Conservation (phyloP, 176 grass and related monocot species). For the Aegilops speltoides region DNA sequence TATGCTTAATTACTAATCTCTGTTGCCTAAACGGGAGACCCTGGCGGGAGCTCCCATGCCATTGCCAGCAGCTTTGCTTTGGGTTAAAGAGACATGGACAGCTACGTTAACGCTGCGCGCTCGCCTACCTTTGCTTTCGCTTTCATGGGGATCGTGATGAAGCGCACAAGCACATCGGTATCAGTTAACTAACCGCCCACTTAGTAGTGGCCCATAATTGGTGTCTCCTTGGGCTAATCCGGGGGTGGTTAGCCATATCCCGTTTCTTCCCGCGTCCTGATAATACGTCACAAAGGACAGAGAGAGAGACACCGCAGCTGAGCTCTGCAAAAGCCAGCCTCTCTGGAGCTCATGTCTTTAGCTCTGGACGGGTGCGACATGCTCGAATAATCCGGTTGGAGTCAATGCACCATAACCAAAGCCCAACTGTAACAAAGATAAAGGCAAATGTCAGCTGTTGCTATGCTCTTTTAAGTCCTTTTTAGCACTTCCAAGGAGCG, state of each 20-base stretch:
- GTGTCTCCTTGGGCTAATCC: conserved; percentile 15
- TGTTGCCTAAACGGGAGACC: conserved; percentile 29
- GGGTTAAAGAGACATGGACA: conserved; percentile 37
- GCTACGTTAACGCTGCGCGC: not conserved
- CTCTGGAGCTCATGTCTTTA: conserved; percentile 1
- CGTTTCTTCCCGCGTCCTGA: not conserved
- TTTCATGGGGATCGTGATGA: conserved; percentile 56
- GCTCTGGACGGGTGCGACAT: not conserved
- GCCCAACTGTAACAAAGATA: conserved; percentile 1
- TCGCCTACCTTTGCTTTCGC: conserved; percentile 15
- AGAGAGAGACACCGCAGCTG: not conserved
- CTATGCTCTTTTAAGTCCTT: conserved; percentile 31
- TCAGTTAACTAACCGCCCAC: conserved; percentile 45
- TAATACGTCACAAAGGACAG: not conserved
- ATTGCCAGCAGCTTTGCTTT: conserved; percentile 37
- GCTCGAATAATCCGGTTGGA: conserved; percentile 16
- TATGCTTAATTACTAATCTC: conserved; percentile 13
- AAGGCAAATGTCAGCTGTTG: not conserved
- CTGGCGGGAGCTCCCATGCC: conserved; percentile 21
- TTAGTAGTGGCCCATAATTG: conserved; percentile 34
- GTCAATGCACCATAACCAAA: conserved; percentile 14
- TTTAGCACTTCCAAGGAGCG: conserved; percentile 18
- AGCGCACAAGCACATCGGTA: conserved; percentile 37
- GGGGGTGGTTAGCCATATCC: not conserved
- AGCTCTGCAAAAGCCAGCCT: not conserved